Conservation (phyloP, 345 rosid genomes). For the Tarenaya hassleriana region DNA sequence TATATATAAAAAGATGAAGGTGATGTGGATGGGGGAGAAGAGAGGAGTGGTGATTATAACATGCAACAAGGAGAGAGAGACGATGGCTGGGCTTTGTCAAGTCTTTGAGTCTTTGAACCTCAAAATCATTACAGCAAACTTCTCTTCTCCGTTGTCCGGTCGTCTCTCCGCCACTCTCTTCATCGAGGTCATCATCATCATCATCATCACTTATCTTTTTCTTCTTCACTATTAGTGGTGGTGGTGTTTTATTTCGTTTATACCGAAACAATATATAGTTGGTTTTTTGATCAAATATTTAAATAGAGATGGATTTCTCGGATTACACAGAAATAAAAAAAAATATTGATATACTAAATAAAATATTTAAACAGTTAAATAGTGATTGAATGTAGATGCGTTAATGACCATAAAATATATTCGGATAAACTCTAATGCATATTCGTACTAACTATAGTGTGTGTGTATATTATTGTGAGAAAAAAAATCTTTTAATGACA, state of each 20-base stretch:
- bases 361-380: too few relatives aligned
- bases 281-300: too few relatives aligned
- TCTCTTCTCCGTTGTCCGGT: conserved; percentile 61
- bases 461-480: too few relatives aligned
- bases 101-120: conserved; percentile 79
- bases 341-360: too few relatives aligned
- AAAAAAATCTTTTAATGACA: neutral
- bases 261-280: too few relatives aligned
- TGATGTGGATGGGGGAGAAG: conserved; percentile 68
- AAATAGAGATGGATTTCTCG: too few relatives aligned
- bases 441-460: too few relatives aligned
- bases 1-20: conserved; percentile 41
- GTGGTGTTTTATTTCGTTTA: neutral
- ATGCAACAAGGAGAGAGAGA: conserved; percentile 68
- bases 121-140: conserved; percentile 68
- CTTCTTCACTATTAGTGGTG: too few relatives aligned
- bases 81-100: conserved; percentile 76
- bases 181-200: conserved; percentile 46
- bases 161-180: conserved; percentile 69
- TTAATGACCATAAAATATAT: too few relatives aligned
- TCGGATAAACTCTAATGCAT: too few relatives aligned
- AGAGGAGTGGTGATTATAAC: conserved; percentile 65
- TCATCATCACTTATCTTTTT: neutral
- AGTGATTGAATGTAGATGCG: too few relatives aligned
- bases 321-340: too few relatives aligned